Base-by-base conservation (phyloP, 2,329 filamentous ascomycete species). In the Cordyceps fumosorosea region DNA sequence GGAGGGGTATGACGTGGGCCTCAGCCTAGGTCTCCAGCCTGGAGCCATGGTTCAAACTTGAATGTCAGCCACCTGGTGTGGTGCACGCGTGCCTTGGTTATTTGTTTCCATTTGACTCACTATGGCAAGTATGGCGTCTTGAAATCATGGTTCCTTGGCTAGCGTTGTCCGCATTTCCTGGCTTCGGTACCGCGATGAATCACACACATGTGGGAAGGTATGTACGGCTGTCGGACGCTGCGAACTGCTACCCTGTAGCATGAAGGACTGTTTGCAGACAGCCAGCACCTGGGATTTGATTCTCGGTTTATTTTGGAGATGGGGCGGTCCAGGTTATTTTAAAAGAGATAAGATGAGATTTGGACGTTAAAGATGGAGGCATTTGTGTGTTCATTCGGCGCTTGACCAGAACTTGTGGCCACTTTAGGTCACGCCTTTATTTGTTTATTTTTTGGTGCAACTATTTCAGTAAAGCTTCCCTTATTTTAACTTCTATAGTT, bases 1-100 rank as follows among this genome's bases (percentile, higher is more conserved):
- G 60, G 60, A 62, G 60, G 60, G 60, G 60, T 52, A 62, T 60
- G 53, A 56, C 60, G 60, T 56, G 44, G 42, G 60, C 53, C 44
- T 50, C 4, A 34, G 45, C 48, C 18, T 34, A 32, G 34, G 47
- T 34, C 45, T 42, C 56, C 56, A 42, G 16, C 29, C 56, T 29
- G 48, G 18, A n/a, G 18, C 57, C 18, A 22, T 44, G 29, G 32
- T n/a, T n/a, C 20, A 2, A 29, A 29, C 29, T 29, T 29, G 29
- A 7, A 6, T 40, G 29, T 26, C 20, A 24, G 16, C 42, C 14
- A 44, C 22, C 55, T 44, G 29, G 44, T 18, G 22, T 50, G 47
- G 24, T 57, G 45, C 45, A 24, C 37, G 45, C 34, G 18, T 34
- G 47, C 56, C 56, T 52, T 59, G 47, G 1, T 56, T 45, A n/a